Evolutionary conservation across 2,329 filamentous ascomycete species (phyloP).

Genomic region (Alternaria gaisen): DNA sequence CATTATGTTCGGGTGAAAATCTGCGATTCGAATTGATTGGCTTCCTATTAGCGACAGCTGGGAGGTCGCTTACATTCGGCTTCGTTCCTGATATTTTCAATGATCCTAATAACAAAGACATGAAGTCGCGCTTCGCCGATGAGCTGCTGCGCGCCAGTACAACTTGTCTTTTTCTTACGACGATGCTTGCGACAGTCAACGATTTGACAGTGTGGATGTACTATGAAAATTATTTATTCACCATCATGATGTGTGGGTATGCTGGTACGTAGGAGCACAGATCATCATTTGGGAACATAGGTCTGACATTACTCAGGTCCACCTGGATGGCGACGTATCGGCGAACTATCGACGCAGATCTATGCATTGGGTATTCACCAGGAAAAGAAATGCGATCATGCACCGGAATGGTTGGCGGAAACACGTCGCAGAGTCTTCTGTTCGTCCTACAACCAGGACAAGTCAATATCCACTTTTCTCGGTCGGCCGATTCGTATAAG

Average conservation of each 20-base stretch:
- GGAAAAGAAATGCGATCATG: slow-evolving; percentile 34
- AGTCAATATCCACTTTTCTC: slow-evolving; percentile 47
- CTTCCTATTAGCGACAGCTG: slow-evolving; percentile 50
- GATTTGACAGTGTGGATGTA: slow-evolving; percentile 50
- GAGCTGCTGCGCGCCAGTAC: slow-evolving; percentile 49
- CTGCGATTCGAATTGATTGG: slow-evolving; percentile 53
- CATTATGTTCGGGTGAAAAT: slow-evolving; percentile 49
- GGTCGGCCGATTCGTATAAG: slow-evolving; percentile 44
- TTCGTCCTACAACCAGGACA: slow-evolving; percentile 43
- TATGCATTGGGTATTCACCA: slow-evolving; percentile 46
- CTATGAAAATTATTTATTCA: slow-evolving; percentile 50
- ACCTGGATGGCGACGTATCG: slow-evolving; percentile 45
- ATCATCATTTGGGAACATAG: too few relatives aligned
- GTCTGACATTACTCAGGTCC: slow-evolving; percentile 23
- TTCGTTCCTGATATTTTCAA: slow-evolving; percentile 31
- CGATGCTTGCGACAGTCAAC: slow-evolving; percentile 50
- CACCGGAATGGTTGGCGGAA: slow-evolving; percentile 42
- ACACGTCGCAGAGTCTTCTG: slow-evolving; percentile 42
- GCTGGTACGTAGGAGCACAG: slow-evolving; percentile 39
- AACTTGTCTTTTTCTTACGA: slow-evolving; percentile 50
- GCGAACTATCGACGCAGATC: slow-evolving; percentile 42
- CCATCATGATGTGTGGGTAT: slow-evolving; percentile 49
- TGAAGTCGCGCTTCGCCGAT: slow-evolving; percentile 36
- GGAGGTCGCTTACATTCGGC: slow-evolving; percentile 41
- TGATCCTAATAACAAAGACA: slow-evolving; percentile 24